Evolutionary conservation across 768 basidiomycete species (phyloP), one percentile per base, ranked within the genome.

Genomic region (Lactarius trivialis): DNA sequence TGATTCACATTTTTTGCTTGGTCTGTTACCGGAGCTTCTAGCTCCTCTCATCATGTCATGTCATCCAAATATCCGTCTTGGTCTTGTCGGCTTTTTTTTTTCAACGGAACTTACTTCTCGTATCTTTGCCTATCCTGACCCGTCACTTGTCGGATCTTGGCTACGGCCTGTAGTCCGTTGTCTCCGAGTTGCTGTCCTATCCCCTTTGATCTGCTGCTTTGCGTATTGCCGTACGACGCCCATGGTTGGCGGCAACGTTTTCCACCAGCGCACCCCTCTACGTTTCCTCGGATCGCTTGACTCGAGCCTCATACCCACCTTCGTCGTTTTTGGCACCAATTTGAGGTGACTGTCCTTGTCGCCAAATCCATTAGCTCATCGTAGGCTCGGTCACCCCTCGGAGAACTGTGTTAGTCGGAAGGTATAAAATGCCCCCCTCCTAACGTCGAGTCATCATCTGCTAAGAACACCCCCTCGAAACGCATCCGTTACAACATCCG

Each of bases 41-140:
- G 53, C 56, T 36, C 53, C 34, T 50, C 52, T 21, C 48, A 49
- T 39, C 26, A 34, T 34, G 34, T 34, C 34, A 33, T 55, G 37
- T 39, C 39, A 64, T 60, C 63, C 63, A 60, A 64, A 60, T 64
- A 64, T 56, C 63, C 58, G 41, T 55, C 58, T 60, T 64, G 48
- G 63, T 60, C 54, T 34, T 59, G 37, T 55, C 45, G 50, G 52
- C 48, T 55, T 55, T 24, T 43, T 19, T 36, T 21, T 59, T 11
- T 55, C n/a, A 32, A 63, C 58, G 58, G 62, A 59, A 34, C 62
- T 60, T 55, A n/a, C n/a, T 21, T 41, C 48, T 55, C 43, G 30
- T 54, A 53, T 50, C 57, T 55, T 36, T 64, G 63, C 48, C 32
- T 36, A 60, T 64, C 28, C 48, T 56, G 33, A 24, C 54, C 32